Percentiles rank a stretch among this genome's conserved stretches.
Evolutionary conservation across 257 asterid genomes (phyloP).

Genomic region (Gentiana dahurica): DNA sequence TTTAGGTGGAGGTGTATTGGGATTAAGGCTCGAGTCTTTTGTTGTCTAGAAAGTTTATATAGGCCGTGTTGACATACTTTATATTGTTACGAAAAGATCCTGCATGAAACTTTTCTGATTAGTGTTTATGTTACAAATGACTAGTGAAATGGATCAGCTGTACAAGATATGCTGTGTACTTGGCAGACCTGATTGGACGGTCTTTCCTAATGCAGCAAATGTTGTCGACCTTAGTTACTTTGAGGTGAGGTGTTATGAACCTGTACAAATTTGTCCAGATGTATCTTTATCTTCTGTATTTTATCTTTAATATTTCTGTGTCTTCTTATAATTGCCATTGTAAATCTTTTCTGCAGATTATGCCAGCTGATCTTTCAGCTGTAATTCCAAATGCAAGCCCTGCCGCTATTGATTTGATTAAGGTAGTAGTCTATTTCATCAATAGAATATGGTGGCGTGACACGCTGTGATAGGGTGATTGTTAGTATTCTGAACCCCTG

Average conservation of each 20-base stretch:
- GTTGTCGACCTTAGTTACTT: slow-evolving; percentile 44
- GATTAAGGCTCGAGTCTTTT: too few species aligned
- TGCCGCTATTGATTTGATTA: slow-evolving; percentile 83
- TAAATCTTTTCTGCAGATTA: slow-evolving; percentile 27
- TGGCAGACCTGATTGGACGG: slow-evolving; percentile 70
- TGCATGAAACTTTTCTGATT: too few species aligned
- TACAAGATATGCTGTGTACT: slow-evolving; percentile 88
- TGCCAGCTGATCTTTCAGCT: slow-evolving; percentile 53
- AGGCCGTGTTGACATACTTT: too few species aligned
- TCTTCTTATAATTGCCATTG: background rate
- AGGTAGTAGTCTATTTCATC: slow-evolving; percentile 32
- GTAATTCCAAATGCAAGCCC: slow-evolving; percentile 71
- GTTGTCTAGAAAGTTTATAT: too few species aligned
- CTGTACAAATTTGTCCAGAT: background rate
- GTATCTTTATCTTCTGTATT: background rate
- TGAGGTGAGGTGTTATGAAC: slow-evolving; percentile 35
- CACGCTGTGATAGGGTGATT: background rate
- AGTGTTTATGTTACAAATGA: slow-evolving; percentile 7
- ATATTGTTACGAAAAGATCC: too few species aligned
- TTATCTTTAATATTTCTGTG: slow-evolving; percentile 1
- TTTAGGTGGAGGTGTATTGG: too few species aligned
- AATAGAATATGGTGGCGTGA: background rate
- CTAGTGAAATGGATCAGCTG: slow-evolving; percentile 90
- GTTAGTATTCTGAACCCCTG: background rate
- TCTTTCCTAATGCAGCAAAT: slow-evolving; percentile 66